These are phyloP conservation scores for Ophiostoma piceae DNA, from an alignment of 2,329 filamentous ascomycete species.

Conservation along the genomic window DNA sequence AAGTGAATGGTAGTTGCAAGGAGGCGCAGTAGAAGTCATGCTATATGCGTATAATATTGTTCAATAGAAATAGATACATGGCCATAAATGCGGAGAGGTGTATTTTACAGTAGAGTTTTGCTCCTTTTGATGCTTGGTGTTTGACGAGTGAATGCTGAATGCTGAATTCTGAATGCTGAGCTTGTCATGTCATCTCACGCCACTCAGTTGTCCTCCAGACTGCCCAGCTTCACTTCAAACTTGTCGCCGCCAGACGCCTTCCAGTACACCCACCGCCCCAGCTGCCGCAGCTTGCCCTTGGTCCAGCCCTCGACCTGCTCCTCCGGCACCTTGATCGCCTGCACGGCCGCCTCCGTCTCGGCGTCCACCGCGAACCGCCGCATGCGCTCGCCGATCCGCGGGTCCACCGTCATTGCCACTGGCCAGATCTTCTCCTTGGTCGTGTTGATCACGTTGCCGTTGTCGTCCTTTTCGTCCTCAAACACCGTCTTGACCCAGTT, in stretches of 20 bases:
- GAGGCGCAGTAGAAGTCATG: no score
- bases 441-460: conserved; percentile 28
- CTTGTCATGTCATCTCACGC: not conserved
- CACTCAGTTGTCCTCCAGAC: conserved; percentile 24
- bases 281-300: conserved; percentile 52
- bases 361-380: conserved; percentile 64
- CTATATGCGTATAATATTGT: no score
- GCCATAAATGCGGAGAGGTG: conserved; percentile 2
- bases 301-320: conserved; percentile 66
- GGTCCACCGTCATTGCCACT: conserved; percentile 68
- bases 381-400: conserved; percentile 73
- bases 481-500: conserved; percentile 81
- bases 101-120: conserved; percentile 1
- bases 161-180: no score
- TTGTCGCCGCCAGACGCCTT: conserved; percentile 40
- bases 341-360: conserved; percentile 65
- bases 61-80: not conserved
- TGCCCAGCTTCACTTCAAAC: conserved; percentile 32
- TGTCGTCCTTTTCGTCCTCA: conserved; percentile 43
- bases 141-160: not conserved
- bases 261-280: conserved; percentile 49
- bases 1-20: no score
- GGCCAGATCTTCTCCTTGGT: conserved; percentile 67
- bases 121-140: not conserved
- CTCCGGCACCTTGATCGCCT: conserved; percentile 56